Conservation (phyloP, 139 green algal genomes). For the Chlamydomonas eustigma region DNA sequence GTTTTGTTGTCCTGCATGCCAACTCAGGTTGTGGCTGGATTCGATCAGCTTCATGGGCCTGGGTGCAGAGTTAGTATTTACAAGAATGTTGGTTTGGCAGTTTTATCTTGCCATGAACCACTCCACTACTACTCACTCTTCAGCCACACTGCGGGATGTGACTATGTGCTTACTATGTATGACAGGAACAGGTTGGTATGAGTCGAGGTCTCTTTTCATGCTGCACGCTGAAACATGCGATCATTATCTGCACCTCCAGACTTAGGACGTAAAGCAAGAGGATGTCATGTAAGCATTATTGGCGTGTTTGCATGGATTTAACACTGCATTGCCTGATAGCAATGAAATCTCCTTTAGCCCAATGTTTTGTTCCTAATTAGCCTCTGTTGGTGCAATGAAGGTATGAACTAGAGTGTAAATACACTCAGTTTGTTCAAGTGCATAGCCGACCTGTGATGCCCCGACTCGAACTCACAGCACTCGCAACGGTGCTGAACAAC, state of each 20-base stretch:
- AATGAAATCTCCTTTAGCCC: too few relatives aligned
- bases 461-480: constrained; percentile 50
- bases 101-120: constrained; percentile 45
- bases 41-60: constrained; percentile 35
- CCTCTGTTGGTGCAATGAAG: too few relatives aligned
- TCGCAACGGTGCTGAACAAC: constrained; percentile 54
- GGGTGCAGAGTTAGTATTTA: constrained; percentile 32
- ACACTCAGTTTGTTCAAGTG: constrained; percentile 59
- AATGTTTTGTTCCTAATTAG: too few relatives aligned
- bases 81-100: constrained; percentile 37
- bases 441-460: constrained; percentile 46
- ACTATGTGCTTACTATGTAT: constrained; percentile 28
- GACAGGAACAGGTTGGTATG: constrained; percentile 12
- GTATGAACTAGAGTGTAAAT: constrained; percentile 68
- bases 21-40: constrained; percentile 44
- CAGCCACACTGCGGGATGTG: constrained; percentile 45
- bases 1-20: too few relatives aligned
- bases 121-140: constrained; percentile 67
- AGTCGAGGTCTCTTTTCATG: too few relatives aligned
- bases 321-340: too few relatives aligned
- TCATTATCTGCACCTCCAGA: neutral
- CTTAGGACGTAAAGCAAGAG: neutral
- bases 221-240: neutral
- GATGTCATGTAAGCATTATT: neutral
- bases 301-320: too few relatives aligned